Percentiles rank a stretch among this genome's conserved stretches.
Evolutionary conservation across 2,329 filamentous ascomycete species (phyloP).

Genomic region (Hypoxylon sp.): DNA sequence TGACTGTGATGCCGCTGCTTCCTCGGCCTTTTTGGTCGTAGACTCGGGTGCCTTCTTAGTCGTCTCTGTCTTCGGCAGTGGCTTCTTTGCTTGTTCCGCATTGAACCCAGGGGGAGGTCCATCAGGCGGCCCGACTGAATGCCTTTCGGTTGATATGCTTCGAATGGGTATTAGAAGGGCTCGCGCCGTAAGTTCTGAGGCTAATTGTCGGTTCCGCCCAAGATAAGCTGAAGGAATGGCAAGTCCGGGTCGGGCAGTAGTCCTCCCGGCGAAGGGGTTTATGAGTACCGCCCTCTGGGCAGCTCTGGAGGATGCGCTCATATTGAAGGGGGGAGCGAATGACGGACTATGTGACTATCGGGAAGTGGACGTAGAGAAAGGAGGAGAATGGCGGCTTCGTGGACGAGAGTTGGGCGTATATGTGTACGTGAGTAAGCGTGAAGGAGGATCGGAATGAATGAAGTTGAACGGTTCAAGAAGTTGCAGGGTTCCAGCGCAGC

Average conservation of each 20-base stretch:
- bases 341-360: conserved; percentile 12
- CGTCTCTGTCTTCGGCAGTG: conserved; percentile 70
- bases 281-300: conserved; percentile 67
- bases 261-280: conserved; percentile 65
- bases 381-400: conserved; percentile 1
- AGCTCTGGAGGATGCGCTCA: conserved; percentile 69
- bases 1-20: conserved; percentile 42
- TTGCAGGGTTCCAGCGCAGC: conserved; percentile 8
- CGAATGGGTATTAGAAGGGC: conserved; percentile 70
- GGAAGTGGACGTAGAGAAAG: not conserved
- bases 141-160: conserved; percentile 69
- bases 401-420: conserved; percentile 7
- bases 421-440: conserved; percentile 28
- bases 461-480: conserved; percentile 17
- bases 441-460: conserved; percentile 38
- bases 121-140: conserved; percentile 64
- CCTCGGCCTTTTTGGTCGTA: conserved; percentile 52
- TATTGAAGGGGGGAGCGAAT: conserved; percentile 46
- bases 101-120: conserved; percentile 92
- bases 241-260: conserved; percentile 60
- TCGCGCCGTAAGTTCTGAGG: conserved; percentile 62
- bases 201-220: conserved; percentile 59
- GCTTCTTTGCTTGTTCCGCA: conserved; percentile 88
- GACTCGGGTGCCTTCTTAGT: conserved; percentile 52
- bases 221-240: conserved; percentile 62